A percentile compares a stretch with the other conserved stretches of the same genome.
These are phyloP conservation scores for Barnettozyma siamensis DNA, from an alignment of 805 yeast genomes.

Conservation along the genomic window DNA sequence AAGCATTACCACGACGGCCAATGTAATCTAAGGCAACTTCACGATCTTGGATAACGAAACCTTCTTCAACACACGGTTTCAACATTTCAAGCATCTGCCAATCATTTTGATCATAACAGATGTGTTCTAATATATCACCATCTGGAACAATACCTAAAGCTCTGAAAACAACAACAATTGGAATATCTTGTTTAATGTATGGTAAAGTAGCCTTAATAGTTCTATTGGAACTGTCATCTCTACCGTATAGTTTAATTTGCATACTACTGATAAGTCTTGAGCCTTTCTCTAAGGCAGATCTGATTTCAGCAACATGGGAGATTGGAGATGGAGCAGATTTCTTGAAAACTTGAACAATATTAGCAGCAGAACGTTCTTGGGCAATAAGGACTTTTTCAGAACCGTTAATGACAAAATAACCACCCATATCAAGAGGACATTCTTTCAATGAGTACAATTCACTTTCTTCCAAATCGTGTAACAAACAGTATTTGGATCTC, in stretches of 20 bases:
- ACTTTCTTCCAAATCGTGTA: conserved; percentile 83
- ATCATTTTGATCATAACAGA: conserved; percentile 94
- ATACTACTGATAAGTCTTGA: conserved; percentile 88
- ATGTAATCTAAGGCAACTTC: conserved; percentile 97
- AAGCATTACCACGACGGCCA: conserved; percentile 96
- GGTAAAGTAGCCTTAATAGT: conserved; percentile 95
- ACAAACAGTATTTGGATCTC: conserved; percentile 91
- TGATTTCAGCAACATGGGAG: conserved; percentile 91
- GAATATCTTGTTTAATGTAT: conserved; percentile 93
- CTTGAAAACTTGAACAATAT: conserved; percentile 96
- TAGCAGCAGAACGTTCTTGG: conserved; percentile 97
- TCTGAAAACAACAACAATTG: conserved; percentile 94
- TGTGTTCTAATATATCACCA: conserved; percentile 97
- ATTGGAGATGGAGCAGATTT: conserved; percentile 97
- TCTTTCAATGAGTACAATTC: conserved; percentile 94
- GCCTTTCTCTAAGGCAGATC: conserved; percentile 96
- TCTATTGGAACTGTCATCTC: conserved; percentile 73
- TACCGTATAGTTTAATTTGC: conserved; percentile 88
- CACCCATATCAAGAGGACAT: conserved; percentile 99
- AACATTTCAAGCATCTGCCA: conserved; percentile 99
- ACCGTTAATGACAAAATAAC: conserved; percentile 96
- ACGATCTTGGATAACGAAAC: conserved; percentile 95
- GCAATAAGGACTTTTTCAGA: conserved; percentile 98
- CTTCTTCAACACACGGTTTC: conserved; percentile 99
- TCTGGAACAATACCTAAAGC: conserved; percentile 98